Base-by-base conservation (phyloP, 2,329 filamentous ascomycete genomes). In the Beauveria bassiana region DNA sequence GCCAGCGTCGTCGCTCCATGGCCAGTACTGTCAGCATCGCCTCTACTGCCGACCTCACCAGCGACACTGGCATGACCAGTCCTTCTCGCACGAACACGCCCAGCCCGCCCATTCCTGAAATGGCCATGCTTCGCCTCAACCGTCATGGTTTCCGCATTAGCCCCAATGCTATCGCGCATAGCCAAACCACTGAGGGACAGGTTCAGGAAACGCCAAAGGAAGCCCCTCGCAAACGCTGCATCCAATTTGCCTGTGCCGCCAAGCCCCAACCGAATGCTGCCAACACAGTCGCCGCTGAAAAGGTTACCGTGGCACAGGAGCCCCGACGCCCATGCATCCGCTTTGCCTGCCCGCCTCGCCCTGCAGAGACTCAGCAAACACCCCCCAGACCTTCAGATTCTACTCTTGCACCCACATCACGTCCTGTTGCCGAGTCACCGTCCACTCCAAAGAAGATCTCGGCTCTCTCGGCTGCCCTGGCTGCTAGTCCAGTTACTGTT, bases 41-140 rank as follows among this genome's bases (percentile, higher is more conserved):
- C 51, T 96, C 93, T 1, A 96, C 91, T 3, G 90, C 90, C 43
- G 93, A 97, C 66, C 81, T 98, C 62, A 97, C 92, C n/a, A 97
- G 93, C 74, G 95, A 97, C 70, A 95, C 90, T 62, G 93, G 91
- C 63, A 78, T 96, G 63, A 96, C 93, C 20, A 97, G 91, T 69
- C 92, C 93, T 47, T 89, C 91, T n/a, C 82, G 91, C 61, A 90
- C 91, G 42, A 91, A 86, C 72, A 93, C 91, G 0, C 91, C 93
- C 1, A 98, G 93, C 70, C 93, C 95, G 20, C 91, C 91, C n/a
- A 79, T 88, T 3, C 86, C 86, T 5, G 81, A 86, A 20, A 78
- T 84, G 58, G 75, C 78, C 22, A 78, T 81, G 60, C 71, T 76
- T 8, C 76, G 74, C 28, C 65, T 81, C 40, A 71, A 75, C 47